phyloP scores from a whole-genome alignment of 2,329 filamentous ascomycete species.

The Colletotrichum karsti region DNA sequence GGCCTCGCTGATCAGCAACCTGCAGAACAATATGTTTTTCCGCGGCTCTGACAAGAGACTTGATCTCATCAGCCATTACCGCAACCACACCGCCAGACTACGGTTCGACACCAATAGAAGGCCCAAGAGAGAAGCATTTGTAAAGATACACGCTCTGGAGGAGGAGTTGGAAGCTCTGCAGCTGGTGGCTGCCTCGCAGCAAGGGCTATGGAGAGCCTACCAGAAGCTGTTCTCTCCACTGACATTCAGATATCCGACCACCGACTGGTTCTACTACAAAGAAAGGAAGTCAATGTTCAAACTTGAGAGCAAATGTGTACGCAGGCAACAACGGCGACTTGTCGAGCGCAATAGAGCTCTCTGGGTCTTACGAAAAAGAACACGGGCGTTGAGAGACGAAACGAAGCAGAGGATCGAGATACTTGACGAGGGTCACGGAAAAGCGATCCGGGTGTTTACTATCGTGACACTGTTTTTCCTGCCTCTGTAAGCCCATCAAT shows the following conservation, averaged over 20 bases:
- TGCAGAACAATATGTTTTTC: slow-evolving; percentile 10
- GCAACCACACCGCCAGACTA: background rate
- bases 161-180: slow-evolving; percentile 31
- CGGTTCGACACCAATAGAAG: slow-evolving; percentile 21
- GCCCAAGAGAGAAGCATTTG: slow-evolving; percentile 29
- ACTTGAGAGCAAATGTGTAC: background rate
- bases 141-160: slow-evolving; percentile 30
- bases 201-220: background rate
- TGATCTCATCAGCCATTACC: slow-evolving; percentile 24
- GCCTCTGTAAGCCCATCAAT: slow-evolving; percentile 36
- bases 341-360: background rate
- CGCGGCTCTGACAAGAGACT: background rate
- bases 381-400: slow-evolving; percentile 28
- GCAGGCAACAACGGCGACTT: background rate
- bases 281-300: slow-evolving; percentile 3
- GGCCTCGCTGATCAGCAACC: background rate
- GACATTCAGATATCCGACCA: background rate
- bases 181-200: slow-evolving; percentile 14
- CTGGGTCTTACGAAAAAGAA: background rate
- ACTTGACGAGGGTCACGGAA: slow-evolving; percentile 39
- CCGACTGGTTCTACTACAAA: background rate
- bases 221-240: background rate
- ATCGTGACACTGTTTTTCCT: slow-evolving; percentile 50
- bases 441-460: slow-evolving; percentile 45
- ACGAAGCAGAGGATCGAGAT: slow-evolving; percentile 37